Conservation (phyloP, 139 green algal species). For the Eudorina sp. region DNA sequence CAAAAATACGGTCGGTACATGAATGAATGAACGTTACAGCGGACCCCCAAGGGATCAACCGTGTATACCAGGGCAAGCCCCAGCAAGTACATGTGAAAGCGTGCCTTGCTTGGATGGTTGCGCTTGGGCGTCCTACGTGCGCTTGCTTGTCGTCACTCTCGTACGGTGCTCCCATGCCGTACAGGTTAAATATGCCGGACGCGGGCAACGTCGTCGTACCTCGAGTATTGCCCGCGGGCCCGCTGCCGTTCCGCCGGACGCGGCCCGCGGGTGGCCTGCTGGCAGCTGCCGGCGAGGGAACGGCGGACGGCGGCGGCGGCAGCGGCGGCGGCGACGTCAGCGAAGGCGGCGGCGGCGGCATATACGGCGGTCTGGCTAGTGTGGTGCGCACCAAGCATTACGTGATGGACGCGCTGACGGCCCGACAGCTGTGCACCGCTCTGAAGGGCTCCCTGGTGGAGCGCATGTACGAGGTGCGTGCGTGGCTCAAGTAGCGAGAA, state of each 20-base stretch:
- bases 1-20: too few relatives aligned
- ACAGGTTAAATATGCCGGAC: too few relatives aligned
- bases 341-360: not conserved
- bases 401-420: slow-evolving; percentile 10
- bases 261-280: not conserved
- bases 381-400: not conserved
- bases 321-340: not conserved
- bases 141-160: too few relatives aligned
- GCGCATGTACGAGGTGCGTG: slow-evolving; percentile 47
- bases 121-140: too few relatives aligned
- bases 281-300: not conserved
- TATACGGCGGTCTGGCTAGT: not conserved
- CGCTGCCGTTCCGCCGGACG: not conserved
- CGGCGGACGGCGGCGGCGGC: not conserved
- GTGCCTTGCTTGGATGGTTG: too few relatives aligned
- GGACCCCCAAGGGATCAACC: too few relatives aligned
- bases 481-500: too few relatives aligned
- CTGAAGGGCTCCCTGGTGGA: not conserved
- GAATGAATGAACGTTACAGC: too few relatives aligned
- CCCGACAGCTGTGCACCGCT: not conserved
- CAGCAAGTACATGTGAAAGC: too few relatives aligned
- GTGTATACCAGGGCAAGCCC: too few relatives aligned
- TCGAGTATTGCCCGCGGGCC: not conserved
- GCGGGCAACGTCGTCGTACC: too few relatives aligned
- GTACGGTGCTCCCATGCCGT: too few relatives aligned